A percentile compares a stretch with the other conserved stretches of the same genome.
phyloP scores from a whole-genome alignment of 306 rosid species.

The Albizia julibrissin region DNA sequence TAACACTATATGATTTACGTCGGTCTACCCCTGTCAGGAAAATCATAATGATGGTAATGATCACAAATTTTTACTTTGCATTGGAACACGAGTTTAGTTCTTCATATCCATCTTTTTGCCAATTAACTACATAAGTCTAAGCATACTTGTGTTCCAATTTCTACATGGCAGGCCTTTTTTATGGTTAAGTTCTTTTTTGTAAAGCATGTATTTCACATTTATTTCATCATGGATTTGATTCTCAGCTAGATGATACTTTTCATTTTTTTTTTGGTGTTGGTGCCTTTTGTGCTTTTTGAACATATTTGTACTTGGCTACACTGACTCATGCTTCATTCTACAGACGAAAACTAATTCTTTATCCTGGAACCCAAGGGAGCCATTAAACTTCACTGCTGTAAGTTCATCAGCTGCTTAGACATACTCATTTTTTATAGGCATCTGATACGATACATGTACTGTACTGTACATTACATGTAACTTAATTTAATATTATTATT shows the following conservation, averaged over 20 bases:
- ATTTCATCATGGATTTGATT: slow-evolving; percentile 4
- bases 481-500: background rate
- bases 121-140: background rate
- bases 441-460: background rate
- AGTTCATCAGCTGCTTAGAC: slow-evolving; percentile 38
- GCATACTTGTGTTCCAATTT: background rate
- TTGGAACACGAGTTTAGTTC: background rate
- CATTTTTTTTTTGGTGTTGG: background rate
- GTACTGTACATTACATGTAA: background rate
- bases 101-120: slow-evolving; percentile 22
- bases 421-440: background rate
- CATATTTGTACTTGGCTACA: slow-evolving; percentile 20
- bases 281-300: background rate
- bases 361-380: slow-evolving; percentile 98
- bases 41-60: slow-evolving; percentile 75
- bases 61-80: slow-evolving; percentile 17
- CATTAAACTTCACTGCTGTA: slow-evolving; percentile 91
- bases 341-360: slow-evolving; percentile 90
- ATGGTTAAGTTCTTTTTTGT: slow-evolving; percentile 5
- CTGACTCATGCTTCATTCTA: slow-evolving; percentile 43
- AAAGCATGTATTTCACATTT: background rate
- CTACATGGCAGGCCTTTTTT: background rate
- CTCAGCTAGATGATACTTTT: background rate
- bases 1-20: slow-evolving; percentile 80
- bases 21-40: slow-evolving; percentile 68